Evolutionary conservation across 768 basidiomycete species (phyloP).

Genomic region (Mycena galopus): DNA sequence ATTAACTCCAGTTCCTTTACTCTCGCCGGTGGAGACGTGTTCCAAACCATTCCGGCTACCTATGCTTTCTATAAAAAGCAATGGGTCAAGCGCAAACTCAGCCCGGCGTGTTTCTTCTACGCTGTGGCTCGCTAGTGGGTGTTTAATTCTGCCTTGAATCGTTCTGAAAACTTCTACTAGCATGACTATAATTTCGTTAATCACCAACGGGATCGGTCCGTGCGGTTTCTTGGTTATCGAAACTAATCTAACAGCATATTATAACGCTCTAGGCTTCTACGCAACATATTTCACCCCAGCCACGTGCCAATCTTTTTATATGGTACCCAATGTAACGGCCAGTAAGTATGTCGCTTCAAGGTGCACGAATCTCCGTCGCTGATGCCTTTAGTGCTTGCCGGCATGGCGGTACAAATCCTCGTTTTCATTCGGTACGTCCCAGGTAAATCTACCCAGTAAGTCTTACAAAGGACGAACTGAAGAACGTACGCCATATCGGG

Average conservation of each 20-base stretch:
- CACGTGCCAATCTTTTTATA: slow-evolving; percentile 15
- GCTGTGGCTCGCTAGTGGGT: slow-evolving; percentile 29
- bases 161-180: neutral
- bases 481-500: slow-evolving; percentile 32
- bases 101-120: slow-evolving; percentile 30
- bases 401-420: slow-evolving; percentile 24
- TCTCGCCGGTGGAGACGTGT: slow-evolving; percentile 31
- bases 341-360: slow-evolving; percentile 1
- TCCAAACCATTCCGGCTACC: slow-evolving; percentile 32
- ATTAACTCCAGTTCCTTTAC: slow-evolving; percentile 25
- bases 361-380: neutral
- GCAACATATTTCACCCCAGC: slow-evolving; percentile 2
- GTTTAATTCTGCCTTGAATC: neutral
- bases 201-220: slow-evolving; percentile 31
- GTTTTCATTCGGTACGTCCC: slow-evolving; percentile 22
- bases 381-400: slow-evolving; percentile 20
- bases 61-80: slow-evolving; percentile 24
- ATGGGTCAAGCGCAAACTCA: slow-evolving; percentile 24
- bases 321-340: slow-evolving; percentile 27
- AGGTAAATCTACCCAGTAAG: neutral
- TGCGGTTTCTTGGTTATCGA: neutral
- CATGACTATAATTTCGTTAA: slow-evolving; percentile 27
- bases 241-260: neutral
- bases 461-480: neutral
- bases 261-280: slow-evolving; percentile 12